A percentile compares a stretch with the other conserved stretches of the same genome.
phyloP scores from a whole-genome alignment of 345 rosid species.

The Gossypium mustelinum region DNA sequence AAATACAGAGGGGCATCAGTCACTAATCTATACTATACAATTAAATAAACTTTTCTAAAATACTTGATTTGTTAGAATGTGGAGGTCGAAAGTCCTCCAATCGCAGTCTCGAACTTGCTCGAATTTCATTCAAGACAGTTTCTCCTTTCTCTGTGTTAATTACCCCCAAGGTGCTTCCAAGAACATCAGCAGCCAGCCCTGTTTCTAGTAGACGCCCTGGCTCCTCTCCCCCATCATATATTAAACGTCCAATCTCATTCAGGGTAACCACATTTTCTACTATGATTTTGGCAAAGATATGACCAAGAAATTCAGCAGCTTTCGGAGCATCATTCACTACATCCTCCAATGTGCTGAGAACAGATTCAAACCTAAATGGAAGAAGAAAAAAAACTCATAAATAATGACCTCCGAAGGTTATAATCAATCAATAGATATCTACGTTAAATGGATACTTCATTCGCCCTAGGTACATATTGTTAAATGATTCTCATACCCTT shows the following conservation, averaged over 20 bases:
- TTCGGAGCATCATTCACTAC: conserved; percentile 87
- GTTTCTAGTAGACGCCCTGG: conserved; percentile 45
- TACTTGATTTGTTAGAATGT: conserved; percentile 50
- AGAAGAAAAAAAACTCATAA: neutral
- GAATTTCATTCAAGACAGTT: conserved; percentile 42
- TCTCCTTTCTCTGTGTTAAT: conserved; percentile 64
- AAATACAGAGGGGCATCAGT: conserved; percentile 35
- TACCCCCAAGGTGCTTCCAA: conserved; percentile 66
- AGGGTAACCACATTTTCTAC: conserved; percentile 44
- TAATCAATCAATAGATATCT: neutral
- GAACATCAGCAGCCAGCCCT: conserved; percentile 83
- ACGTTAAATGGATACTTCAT: neutral
- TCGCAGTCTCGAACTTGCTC: conserved; percentile 45
- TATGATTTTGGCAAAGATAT: conserved; percentile 50
- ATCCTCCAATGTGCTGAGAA: conserved; percentile 72
- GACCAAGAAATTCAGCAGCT: conserved; percentile 83
- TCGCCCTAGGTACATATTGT: neutral
- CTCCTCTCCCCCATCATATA: conserved; percentile 71
- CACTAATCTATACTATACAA: conserved; percentile 2
- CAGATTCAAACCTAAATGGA: conserved; percentile 63
- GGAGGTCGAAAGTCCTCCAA: conserved; percentile 72
- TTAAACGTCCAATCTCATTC: conserved; percentile 51
- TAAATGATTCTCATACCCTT: conserved; percentile 55
- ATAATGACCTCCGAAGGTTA: neutral
- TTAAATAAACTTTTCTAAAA: conserved; percentile 67